These are phyloP conservation scores for Penicillium coprophilum DNA, from an alignment of 495 filamentous ascomycete genomes.

Conservation along the genomic window DNA sequence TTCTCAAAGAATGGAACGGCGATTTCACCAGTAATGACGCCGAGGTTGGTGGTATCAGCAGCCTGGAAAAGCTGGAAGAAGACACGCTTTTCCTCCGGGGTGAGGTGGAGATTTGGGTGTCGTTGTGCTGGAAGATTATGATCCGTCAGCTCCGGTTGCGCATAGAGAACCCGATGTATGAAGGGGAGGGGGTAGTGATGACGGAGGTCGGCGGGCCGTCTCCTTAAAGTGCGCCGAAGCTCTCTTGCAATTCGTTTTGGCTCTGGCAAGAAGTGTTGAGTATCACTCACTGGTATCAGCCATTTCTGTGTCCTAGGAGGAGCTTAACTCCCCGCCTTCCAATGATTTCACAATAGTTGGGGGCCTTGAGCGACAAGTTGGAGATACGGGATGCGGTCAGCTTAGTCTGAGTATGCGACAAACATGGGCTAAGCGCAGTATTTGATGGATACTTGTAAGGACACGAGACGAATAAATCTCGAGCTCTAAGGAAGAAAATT, in stretches of 20 bases:
- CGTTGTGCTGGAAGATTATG: conserved; percentile 30
- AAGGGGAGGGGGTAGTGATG: conserved; percentile 18
- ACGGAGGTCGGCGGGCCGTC: conserved; percentile 24
- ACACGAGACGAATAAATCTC: conserved; percentile 8
- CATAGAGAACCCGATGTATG: conserved; percentile 9
- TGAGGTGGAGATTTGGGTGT: conserved; percentile 78
- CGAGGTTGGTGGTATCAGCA: conserved; percentile 83
- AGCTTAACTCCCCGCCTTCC: conserved; percentile 35
- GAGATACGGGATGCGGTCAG: conserved; percentile 24
- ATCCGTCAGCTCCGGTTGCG: conserved; percentile 33
- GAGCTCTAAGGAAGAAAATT: conserved; percentile 13
- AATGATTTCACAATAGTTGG: conserved; percentile 24
- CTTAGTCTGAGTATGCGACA: conserved; percentile 31
- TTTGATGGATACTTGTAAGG: conserved; percentile 9
- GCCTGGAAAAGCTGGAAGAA: conserved; percentile 88
- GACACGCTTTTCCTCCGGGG: conserved; percentile 85
- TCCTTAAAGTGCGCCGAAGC: conserved; percentile 34
- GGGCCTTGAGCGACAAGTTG: conserved; percentile 19
- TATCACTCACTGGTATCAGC: conserved; percentile 40
- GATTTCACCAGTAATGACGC: conserved; percentile 93
- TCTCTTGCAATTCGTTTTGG: conserved; percentile 5
- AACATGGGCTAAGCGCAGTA: conserved; percentile 35
- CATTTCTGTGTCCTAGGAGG: conserved; percentile 40
- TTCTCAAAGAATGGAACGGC: conserved; percentile 98
- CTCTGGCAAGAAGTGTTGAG: not conserved